These are phyloP conservation scores for Tremellales sp. DNA, from an alignment of 1,284 basidiomycete species.

Conservation along the genomic window DNA sequence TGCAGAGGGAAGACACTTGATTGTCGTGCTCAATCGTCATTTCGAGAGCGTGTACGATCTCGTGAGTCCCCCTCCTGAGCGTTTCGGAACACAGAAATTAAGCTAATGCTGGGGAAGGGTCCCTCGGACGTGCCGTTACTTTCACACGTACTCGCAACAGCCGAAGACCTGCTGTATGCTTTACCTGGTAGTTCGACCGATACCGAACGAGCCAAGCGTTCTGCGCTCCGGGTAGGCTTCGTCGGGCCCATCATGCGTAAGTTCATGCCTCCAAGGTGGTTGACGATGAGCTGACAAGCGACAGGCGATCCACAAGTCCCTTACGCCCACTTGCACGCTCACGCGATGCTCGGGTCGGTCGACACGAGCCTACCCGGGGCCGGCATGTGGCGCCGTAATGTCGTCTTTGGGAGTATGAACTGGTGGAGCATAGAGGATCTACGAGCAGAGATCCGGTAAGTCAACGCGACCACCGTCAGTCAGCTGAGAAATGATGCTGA, in stretches of 20 bases:
- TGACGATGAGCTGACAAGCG: not conserved
- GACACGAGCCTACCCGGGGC: conserved; percentile 36
- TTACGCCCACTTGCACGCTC: conserved; percentile 43
- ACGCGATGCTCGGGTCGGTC: conserved; percentile 40
- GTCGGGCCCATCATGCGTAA: conserved; percentile 32
- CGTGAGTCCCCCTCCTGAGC: conserved; percentile 26
- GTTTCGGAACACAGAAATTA: too few relatives aligned
- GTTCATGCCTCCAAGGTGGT: conserved; percentile 6
- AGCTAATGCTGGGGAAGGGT: conserved; percentile 27
- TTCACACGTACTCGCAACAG: conserved; percentile 33
- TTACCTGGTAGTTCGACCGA: not conserved
- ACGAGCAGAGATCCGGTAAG: conserved; percentile 45
- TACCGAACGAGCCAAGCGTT: not conserved
- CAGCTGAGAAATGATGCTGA: not conserved
- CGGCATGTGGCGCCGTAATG: conserved; percentile 40
- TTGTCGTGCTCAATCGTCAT: conserved; percentile 42
- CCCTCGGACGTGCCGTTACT: conserved; percentile 41
- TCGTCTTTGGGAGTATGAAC: conserved; percentile 39
- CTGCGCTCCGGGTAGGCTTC: conserved; percentile 34
- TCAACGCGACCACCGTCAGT: not conserved
- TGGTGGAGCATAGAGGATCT: conserved; percentile 48
- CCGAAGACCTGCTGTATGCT: conserved; percentile 18
- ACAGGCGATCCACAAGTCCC: conserved; percentile 43
- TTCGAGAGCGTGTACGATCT: conserved; percentile 43
- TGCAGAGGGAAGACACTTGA: conserved; percentile 36